Conservation (phyloP, 495 filamentous ascomycete genomes). For the Aspergillus cavernicola region DNA sequence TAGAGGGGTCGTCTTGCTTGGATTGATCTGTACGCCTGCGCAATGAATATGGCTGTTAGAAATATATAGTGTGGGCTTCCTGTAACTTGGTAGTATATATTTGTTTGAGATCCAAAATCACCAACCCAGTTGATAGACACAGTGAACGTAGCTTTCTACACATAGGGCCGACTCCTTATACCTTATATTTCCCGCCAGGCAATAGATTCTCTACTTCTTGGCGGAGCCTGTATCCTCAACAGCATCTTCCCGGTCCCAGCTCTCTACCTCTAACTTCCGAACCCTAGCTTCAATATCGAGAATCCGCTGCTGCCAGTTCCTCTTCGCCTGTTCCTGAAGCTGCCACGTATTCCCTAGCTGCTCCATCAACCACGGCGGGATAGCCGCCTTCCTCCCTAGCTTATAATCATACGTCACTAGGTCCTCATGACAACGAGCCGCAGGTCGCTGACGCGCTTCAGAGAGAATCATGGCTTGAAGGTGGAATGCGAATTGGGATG, state of each 20-base stretch:
- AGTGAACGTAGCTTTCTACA: too few relatives aligned
- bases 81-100: too few relatives aligned
- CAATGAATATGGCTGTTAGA: too few relatives aligned
- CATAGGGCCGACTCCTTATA: too few relatives aligned
- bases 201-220: slow-evolving; percentile 11
- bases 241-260: slow-evolving; percentile 70
- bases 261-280: slow-evolving; percentile 60
- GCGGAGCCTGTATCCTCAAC: slow-evolving; percentile 66
- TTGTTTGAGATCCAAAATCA: too few relatives aligned
- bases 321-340: slow-evolving; percentile 61
- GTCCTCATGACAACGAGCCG: slow-evolving; percentile 76
- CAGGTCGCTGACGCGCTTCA: slow-evolving; percentile 73
- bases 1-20: too few relatives aligned
- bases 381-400: slow-evolving; percentile 43
- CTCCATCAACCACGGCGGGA: slow-evolving; percentile 65
- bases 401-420: slow-evolving; percentile 83
- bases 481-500: slow-evolving; percentile 49
- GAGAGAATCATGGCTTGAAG: slow-evolving; percentile 66
- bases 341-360: slow-evolving; percentile 62
- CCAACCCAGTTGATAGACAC: too few relatives aligned
- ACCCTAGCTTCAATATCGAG: slow-evolving; percentile 53
- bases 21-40: too few relatives aligned
- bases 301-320: slow-evolving; percentile 45
- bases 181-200: too few relatives aligned
- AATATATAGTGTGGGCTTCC: too few relatives aligned